Conservation (phyloP, 345 rosid genomes). For the Eucalyptus marginata region DNA sequence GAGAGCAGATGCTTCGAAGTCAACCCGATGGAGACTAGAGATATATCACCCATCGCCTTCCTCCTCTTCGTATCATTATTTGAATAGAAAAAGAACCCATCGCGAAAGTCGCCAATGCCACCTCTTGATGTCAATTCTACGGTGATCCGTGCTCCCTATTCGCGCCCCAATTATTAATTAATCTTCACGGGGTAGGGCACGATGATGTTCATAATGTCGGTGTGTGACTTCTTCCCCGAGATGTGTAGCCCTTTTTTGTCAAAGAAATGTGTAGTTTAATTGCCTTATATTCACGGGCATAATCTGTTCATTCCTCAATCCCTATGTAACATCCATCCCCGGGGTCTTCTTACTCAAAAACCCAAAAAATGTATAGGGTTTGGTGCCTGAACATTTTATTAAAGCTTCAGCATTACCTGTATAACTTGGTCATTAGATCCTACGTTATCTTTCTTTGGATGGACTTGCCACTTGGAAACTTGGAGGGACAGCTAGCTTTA, state of each 20-base stretch:
- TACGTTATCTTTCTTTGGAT: neutral
- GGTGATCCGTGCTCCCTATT: neutral
- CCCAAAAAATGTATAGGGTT: neutral
- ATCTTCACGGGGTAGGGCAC: neutral
- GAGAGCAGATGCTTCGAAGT: neutral
- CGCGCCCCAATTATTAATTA: neutral
- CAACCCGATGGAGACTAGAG: neutral
- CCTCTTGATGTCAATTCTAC: neutral
- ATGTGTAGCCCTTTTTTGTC: neutral
- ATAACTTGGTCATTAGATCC: neutral
- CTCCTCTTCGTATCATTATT: neutral
- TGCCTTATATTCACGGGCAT: neutral
- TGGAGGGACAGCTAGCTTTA: neutral
- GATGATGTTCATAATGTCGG: neutral
- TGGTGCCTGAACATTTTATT: neutral
- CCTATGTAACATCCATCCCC: neutral
- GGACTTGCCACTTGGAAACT: neutral
- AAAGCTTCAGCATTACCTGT: neutral
- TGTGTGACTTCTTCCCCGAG: neutral
- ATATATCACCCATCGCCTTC: neutral
- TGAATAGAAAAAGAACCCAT: neutral
- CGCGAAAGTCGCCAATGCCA: neutral
- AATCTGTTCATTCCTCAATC: neutral
- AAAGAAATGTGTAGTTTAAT: neutral
- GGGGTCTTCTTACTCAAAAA: neutral